These are phyloP conservation scores for Lantana camara DNA, from an alignment of 257 asterid genomes.

Conservation along the genomic window DNA sequence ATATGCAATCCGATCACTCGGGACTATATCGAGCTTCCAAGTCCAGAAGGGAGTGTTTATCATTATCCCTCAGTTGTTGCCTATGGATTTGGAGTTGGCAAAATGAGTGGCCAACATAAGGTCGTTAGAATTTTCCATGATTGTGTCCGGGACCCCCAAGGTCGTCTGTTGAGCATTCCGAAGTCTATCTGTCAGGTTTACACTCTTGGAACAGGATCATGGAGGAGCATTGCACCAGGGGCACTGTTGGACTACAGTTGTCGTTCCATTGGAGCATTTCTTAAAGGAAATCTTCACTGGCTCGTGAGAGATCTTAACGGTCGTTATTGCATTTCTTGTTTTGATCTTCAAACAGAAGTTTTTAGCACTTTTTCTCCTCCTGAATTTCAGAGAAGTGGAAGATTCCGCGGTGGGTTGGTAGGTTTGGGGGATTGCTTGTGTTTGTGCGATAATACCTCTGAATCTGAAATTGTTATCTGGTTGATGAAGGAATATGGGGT, in stretches of 20 bases:
- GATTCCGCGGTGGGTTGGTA: conserved; percentile 3
- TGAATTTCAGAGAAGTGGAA: background rate
- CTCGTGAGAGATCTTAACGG: conserved; percentile 26
- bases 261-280: conserved; percentile 17
- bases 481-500: conserved; percentile 49
- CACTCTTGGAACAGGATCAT: conserved; percentile 48
- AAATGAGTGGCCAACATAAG: conserved; percentile 27
- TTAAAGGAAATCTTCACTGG: too few relatives aligned
- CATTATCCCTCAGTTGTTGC: conserved; percentile 15
- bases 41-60: conserved; percentile 3
- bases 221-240: conserved; percentile 29
- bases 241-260: background rate
- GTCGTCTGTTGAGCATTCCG: background rate
- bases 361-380: conserved; percentile 26
- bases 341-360: conserved; percentile 41
- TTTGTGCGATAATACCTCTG: conserved; percentile 33
- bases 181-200: conserved; percentile 34
- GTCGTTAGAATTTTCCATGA: conserved; percentile 31
- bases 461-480: conserved; percentile 42
- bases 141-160: background rate
- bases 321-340: conserved; percentile 21
- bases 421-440: conserved; percentile 29
- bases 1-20: too few relatives aligned
- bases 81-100: conserved; percentile 48
- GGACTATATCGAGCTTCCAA: conserved; percentile 30